Percentiles rank a stretch among this genome's conserved stretches.
phyloP scores from a whole-genome alignment of 495 filamentous ascomycete genomes.

The Aspergillus egyptiacus region DNA sequence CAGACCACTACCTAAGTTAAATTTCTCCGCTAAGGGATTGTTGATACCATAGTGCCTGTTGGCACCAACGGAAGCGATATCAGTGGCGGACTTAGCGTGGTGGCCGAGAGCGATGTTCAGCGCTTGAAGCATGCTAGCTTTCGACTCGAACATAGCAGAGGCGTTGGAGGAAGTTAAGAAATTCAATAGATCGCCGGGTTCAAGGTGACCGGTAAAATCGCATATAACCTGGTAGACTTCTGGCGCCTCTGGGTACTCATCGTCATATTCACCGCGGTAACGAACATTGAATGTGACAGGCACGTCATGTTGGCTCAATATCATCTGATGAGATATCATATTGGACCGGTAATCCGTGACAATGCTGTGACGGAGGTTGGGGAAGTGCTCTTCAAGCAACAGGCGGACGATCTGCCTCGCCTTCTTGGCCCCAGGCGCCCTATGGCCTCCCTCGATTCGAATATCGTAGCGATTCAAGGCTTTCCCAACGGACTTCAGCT shows the following conservation, averaged over 20 bases:
- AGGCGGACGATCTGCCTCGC: conserved; percentile 47
- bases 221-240: conserved; percentile 43
- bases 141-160: conserved; percentile 32
- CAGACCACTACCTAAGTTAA: conserved; percentile 34
- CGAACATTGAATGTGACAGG: conserved; percentile 29
- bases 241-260: conserved; percentile 33
- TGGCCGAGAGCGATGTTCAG: conserved; percentile 50
- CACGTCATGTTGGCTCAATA: conserved; percentile 21
- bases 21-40: conserved; percentile 22
- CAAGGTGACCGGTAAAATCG: conserved; percentile 37
- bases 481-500: conserved; percentile 36
- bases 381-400: conserved; percentile 40
- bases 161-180: conserved; percentile 49
- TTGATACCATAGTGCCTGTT: conserved; percentile 39
- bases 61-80: conserved; percentile 29
- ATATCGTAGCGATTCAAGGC: conserved; percentile 35
- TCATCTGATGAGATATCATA: conserved; percentile 36
- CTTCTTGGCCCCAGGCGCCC: conserved; percentile 45
- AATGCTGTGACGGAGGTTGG: conserved; percentile 22
- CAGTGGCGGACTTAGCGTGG: conserved; percentile 29
- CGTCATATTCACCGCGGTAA: conserved; percentile 35
- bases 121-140: conserved; percentile 39
- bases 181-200: conserved; percentile 43
- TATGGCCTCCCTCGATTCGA: conserved; percentile 22
- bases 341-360: conserved; percentile 57